Conservation (phyloP, 352 stramenopile genomes). For the Pythium dissotocum region DNA sequence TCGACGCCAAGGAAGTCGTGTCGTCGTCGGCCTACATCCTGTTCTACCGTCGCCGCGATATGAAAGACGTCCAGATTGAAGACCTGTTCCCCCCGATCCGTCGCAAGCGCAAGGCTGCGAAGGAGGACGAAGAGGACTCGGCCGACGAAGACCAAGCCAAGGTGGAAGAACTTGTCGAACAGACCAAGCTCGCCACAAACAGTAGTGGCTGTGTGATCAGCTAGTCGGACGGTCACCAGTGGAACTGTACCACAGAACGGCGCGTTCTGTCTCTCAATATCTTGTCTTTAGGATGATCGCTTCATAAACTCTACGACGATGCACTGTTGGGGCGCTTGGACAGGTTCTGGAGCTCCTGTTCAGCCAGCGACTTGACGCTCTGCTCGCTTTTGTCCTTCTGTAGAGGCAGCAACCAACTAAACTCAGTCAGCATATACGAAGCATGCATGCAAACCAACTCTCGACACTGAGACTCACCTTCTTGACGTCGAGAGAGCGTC, state of each 20-base stretch:
- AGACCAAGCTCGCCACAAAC: slow-evolving; percentile 57
- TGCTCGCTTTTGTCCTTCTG: slow-evolving; percentile 62
- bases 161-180: slow-evolving; percentile 69
- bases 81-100: slow-evolving; percentile 72
- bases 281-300: slow-evolving; percentile 6
- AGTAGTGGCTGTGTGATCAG: slow-evolving; percentile 61
- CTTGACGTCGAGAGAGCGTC: slow-evolving; percentile 56
- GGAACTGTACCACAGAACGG: neutral
- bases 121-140: slow-evolving; percentile 27
- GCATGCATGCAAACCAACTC: neutral
- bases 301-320: slow-evolving; percentile 20
- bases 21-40: slow-evolving; percentile 89
- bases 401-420: neutral
- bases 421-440: neutral
- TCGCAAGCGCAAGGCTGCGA: slow-evolving; percentile 32
- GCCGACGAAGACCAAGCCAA: slow-evolving; percentile 54
- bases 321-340: slow-evolving; percentile 37
- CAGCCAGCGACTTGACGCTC: slow-evolving; percentile 53
- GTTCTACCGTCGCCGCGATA: slow-evolving; percentile 87
- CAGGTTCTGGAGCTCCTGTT: slow-evolving; percentile 57
- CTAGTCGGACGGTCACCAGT: slow-evolving; percentile 21
- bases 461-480: slow-evolving; percentile 40
- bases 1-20: slow-evolving; percentile 86
- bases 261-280: slow-evolving; percentile 4
- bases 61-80: slow-evolving; percentile 60